Evolutionary conservation across 2,329 filamentous ascomycete genomes (phyloP).

Genomic region (Colletotrichum sp.): DNA sequence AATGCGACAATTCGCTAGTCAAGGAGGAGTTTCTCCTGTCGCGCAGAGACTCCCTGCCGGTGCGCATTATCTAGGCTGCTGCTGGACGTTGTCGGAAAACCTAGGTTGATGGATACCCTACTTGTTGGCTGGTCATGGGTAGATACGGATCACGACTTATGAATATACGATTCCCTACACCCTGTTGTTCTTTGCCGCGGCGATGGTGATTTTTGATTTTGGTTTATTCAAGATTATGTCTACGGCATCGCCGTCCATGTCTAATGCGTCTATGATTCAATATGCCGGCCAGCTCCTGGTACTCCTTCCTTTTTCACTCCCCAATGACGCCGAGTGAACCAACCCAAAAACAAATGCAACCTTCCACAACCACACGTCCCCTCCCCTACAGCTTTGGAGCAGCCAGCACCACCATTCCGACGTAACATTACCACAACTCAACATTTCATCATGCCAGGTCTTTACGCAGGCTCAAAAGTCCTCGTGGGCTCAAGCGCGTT

Average conservation of each 20-base stretch:
- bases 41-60: constrained; percentile 32
- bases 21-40: constrained; percentile 17
- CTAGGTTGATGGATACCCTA: neutral
- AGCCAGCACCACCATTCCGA: neutral
- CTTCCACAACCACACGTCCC: neutral
- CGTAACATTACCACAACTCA: neutral
- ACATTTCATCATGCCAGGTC: fast-evolving
- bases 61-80: constrained; percentile 33
- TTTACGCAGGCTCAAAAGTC: constrained; percentile 12
- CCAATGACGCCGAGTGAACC: neutral
- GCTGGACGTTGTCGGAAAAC: neutral
- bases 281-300: neutral
- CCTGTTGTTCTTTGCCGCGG: fast-evolving
- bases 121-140: neutral
- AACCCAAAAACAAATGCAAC: neutral
- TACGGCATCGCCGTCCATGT: neutral
- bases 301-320: neutral
- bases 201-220: neutral
- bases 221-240: neutral
- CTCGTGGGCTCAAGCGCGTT: neutral
- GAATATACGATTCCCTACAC: constrained; percentile 1
- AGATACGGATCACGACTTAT: constrained; percentile 7
- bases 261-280: neutral
- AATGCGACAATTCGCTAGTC: constrained; percentile 44
- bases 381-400: neutral